Conservation (phyloP, 1,284 basidiomycete genomes). For the Athelia sp. region DNA sequence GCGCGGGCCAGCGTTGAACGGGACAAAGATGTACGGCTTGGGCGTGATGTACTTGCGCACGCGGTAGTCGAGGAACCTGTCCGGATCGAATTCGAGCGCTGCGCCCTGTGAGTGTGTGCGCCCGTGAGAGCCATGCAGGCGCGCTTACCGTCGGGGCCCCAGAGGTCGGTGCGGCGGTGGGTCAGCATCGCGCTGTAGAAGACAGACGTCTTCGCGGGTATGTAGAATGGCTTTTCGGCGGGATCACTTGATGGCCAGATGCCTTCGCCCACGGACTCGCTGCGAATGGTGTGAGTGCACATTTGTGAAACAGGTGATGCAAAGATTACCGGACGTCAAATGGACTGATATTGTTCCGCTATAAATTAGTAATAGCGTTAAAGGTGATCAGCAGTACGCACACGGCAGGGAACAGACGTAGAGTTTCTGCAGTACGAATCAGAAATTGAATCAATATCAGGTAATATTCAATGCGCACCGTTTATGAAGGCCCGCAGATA, state of each 20-base stretch:
- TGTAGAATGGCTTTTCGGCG: background rate
- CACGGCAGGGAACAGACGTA: conserved; percentile 28
- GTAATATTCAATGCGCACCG: conserved; percentile 18
- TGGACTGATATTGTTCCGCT: conserved; percentile 9
- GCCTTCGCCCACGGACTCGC: background rate
- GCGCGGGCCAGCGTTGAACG: conserved; percentile 22
- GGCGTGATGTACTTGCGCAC: conserved; percentile 12
- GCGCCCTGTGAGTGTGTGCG: background rate
- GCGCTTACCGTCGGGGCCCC: conserved; percentile 34
- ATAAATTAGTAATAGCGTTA: conserved; percentile 4
- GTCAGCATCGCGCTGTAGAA: conserved; percentile 28
- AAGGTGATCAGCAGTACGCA: conserved; percentile 17
- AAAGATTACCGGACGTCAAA: background rate
- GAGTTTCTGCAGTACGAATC: conserved; percentile 17
- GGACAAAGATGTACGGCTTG: conserved; percentile 27
- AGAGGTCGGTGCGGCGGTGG: conserved; percentile 35
- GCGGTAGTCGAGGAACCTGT: conserved; percentile 19
- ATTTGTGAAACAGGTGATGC: background rate
- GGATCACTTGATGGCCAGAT: background rate
- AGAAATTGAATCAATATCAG: background rate
- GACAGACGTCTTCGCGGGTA: conserved; percentile 11
- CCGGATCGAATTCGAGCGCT: conserved; percentile 21
- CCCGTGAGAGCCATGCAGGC: no score
- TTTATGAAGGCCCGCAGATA: conserved; percentile 41
- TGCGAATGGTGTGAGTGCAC: background rate